Evolutionary conservation across 2,329 filamentous ascomycete genomes (phyloP).

Genomic region (Aspergillus caelatus): DNA sequence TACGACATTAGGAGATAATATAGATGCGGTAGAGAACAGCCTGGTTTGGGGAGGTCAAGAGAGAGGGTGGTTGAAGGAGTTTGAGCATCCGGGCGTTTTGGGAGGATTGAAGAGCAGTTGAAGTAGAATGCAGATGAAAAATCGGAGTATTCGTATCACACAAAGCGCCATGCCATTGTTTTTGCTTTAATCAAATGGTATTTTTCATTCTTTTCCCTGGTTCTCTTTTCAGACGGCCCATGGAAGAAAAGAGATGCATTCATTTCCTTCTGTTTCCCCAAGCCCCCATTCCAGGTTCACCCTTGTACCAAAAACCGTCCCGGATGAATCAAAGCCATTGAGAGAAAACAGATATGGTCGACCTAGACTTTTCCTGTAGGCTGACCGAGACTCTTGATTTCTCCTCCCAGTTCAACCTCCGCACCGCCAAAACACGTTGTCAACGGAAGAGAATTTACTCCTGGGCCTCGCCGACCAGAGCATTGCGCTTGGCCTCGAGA

Average conservation of each 20-base stretch:
- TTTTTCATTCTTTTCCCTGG: constrained; percentile 20
- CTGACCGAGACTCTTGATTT: constrained; percentile 32
- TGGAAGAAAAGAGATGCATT: constrained; percentile 7
- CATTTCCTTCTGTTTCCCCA: constrained; percentile 11
- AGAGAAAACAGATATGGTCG: constrained; percentile 30
- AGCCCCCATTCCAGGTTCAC: constrained; percentile 18
- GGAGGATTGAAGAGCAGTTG: constrained; percentile 8
- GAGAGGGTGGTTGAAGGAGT: background rate
- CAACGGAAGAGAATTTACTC: constrained; percentile 42
- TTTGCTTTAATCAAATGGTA: constrained; percentile 27
- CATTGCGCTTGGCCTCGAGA: constrained; percentile 85
- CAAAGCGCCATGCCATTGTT: constrained; percentile 32
- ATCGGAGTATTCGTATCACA: constrained; percentile 27
- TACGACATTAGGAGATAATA: constrained; percentile 16
- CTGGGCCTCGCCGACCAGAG: constrained; percentile 72
- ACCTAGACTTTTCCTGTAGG: constrained; percentile 32
- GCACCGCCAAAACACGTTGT: constrained; percentile 39
- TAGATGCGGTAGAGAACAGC: constrained; percentile 2
- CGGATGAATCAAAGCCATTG: constrained; percentile 23
- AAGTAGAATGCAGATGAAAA: constrained; percentile 12
- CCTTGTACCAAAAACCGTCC: constrained; percentile 17
- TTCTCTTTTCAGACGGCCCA: constrained; percentile 15
- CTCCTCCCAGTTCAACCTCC: constrained; percentile 40
- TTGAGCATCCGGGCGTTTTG: background rate
- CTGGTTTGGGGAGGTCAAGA: constrained; percentile 6